Evolutionary conservation across 2,329 filamentous ascomycete species (phyloP).

Genomic region (Colletotrichum tropicicola): DNA sequence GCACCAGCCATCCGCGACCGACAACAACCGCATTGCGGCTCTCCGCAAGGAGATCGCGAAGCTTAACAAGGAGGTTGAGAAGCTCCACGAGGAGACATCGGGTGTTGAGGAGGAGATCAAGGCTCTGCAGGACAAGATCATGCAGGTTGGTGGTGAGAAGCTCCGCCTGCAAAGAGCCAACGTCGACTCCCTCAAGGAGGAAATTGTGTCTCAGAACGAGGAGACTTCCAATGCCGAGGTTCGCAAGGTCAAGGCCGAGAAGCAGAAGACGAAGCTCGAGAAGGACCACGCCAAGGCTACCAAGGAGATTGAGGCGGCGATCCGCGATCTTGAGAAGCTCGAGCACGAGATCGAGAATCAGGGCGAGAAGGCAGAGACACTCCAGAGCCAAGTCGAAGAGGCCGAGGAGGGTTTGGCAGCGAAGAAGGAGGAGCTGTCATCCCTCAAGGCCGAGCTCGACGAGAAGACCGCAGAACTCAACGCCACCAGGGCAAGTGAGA

Average conservation of each 20-base stretch:
- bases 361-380: conserved; percentile 76
- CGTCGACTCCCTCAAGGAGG: conserved; percentile 88
- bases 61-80: conserved; percentile 80
- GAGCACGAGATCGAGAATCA: conserved; percentile 83
- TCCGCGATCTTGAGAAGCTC: conserved; percentile 78
- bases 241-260: conserved; percentile 90
- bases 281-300: conserved; percentile 83
- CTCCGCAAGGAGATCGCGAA: conserved; percentile 82
- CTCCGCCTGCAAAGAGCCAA: conserved; percentile 89
- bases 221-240: conserved; percentile 88
- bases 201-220: conserved; percentile 83
- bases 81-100: conserved; percentile 84
- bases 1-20: conserved; percentile 81
- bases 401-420: conserved; percentile 80
- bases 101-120: conserved; percentile 95
- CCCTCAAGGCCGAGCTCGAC: conserved; percentile 86
- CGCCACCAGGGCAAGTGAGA: conserved; percentile 86
- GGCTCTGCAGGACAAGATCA: conserved; percentile 92
- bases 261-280: conserved; percentile 86
- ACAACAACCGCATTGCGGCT: conserved; percentile 76
- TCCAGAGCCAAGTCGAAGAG: conserved; percentile 79
- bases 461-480: conserved; percentile 88
- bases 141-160: conserved; percentile 96
- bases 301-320: conserved; percentile 79
- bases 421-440: conserved; percentile 82